Base-by-base conservation (phyloP, 1,284 basidiomycete species). In the Cryptococcus deneoformans region DNA sequence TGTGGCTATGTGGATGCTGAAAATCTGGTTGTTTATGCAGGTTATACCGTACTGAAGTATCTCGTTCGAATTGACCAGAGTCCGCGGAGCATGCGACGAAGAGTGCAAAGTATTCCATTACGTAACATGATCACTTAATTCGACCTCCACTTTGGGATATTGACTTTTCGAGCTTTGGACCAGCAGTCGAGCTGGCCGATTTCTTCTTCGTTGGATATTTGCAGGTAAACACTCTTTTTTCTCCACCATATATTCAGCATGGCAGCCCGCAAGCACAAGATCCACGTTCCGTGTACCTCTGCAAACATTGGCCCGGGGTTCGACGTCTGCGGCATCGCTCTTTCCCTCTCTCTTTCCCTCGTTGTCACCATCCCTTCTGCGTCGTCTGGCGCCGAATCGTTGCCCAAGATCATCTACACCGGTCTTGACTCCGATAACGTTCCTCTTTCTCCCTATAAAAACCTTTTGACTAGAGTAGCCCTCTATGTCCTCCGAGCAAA, bases 221-320 rank as follows among this genome's bases (percentile, higher is more conserved):
- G 36, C 42, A 10, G 16, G 9, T 24, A 20, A 29, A 29, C 29
- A 2, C 29, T 29, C 20, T 16, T 49, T 11, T 39, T 36, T 48
- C 14, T 7, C 2, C 10, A 43, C 43, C 52, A 35, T 6, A 50
- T 52, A 29, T 4, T 10, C 53, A 59, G 40, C 46, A 60, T 70
- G 64, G 46, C 62, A 29, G 56, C 61, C 51, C 60, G 59, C 38
- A 58, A 68, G 61, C 83, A 83, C 74, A 79, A 71, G 12, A 91
- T 99, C 77, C 84, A 82, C 66, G 90, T 99, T 53, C 95, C 95
- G 8, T 92, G 92, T 24, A 98, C 95, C 1, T 95, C 94, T 57
- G 95, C 95, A 64, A 99, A 99, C 82, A 94, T 99, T 71, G 95
- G 95, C 2, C 96, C 96, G 34, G 96, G 96, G 11, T 99, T 99